phyloP scores from a whole-genome alignment of 495 filamentous ascomycete genomes.

The Wilcoxina mikolae region DNA sequence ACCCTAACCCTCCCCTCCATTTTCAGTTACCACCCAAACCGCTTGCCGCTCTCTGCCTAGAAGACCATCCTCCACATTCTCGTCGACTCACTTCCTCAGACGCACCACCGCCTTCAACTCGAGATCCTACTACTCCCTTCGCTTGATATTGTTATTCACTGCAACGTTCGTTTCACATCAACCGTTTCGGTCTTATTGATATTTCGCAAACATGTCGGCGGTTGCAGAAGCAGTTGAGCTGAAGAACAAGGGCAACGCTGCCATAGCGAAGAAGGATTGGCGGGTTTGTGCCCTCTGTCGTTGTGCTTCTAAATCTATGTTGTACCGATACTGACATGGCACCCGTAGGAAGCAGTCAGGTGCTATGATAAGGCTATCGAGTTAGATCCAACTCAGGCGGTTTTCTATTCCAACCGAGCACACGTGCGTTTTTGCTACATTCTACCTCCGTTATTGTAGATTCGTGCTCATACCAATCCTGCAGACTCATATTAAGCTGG shows the following conservation, averaged over 20 bases:
- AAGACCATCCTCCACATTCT: too few relatives aligned
- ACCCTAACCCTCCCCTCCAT: too few relatives aligned
- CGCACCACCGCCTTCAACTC: too few relatives aligned
- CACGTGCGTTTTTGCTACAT: constrained; percentile 46
- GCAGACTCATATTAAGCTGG: constrained; percentile 86
- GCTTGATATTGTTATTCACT: too few relatives aligned
- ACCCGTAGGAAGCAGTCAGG: constrained; percentile 48
- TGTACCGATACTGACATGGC: not conserved
- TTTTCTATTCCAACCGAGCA: constrained; percentile 86
- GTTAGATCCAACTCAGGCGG: constrained; percentile 64
- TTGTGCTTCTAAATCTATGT: not conserved
- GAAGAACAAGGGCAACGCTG: constrained; percentile 90
- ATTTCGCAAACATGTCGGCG: constrained; percentile 21
- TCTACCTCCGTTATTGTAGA: not conserved
- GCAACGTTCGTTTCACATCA: too few relatives aligned
- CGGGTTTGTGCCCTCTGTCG: not conserved
- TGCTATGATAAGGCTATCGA: constrained; percentile 86
- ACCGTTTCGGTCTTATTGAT: too few relatives aligned
- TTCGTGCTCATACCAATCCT: not conserved
- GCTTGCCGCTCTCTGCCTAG: too few relatives aligned
- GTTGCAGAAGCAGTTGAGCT: constrained; percentile 58
- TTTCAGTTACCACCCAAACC: too few relatives aligned
- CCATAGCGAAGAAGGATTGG: constrained; percentile 83
- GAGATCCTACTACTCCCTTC: too few relatives aligned
- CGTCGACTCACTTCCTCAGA: too few relatives aligned